Evolutionary conservation across 2,329 filamentous ascomycete species (phyloP).

Genomic region (Pseudogymnoascus sp.): DNA sequence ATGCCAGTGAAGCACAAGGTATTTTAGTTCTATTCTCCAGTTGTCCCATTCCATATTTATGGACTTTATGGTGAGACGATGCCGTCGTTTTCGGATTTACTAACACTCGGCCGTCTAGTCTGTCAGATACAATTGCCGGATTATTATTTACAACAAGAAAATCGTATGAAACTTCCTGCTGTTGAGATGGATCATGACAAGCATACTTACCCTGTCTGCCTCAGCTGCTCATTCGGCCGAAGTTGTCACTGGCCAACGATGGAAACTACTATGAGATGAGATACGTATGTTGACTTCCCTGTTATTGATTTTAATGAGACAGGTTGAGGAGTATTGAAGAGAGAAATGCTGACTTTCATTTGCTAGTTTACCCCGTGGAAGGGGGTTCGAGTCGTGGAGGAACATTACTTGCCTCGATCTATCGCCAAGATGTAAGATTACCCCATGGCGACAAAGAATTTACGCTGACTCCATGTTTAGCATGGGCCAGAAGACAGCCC

Average conservation of each 20-base stretch:
- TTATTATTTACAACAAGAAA: conserved; percentile 57
- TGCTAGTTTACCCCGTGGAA: conserved; percentile 57
- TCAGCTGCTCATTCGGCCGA: conserved; percentile 55
- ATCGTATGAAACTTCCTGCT: conserved; percentile 38
- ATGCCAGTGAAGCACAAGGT: conserved; percentile 56
- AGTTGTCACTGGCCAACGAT: conserved; percentile 63
- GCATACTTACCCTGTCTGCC: neutral
- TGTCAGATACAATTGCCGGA: conserved; percentile 52
- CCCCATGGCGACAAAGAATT: neutral
- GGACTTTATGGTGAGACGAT: neutral
- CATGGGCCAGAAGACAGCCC: conserved; percentile 36
- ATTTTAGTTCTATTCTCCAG: conserved; percentile 30
- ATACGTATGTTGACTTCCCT: neutral
- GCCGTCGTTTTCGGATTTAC: neutral
- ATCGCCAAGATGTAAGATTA: conserved; percentile 44
- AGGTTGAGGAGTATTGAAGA: neutral
- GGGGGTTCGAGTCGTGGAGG: conserved; percentile 48
- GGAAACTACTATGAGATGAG: conserved; percentile 54
- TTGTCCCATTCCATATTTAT: neutral
- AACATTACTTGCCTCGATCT: conserved; percentile 54
- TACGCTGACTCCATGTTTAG: neutral
- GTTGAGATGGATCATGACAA: neutral
- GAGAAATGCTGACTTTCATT: conserved; percentile 12
- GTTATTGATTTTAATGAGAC: neutral
- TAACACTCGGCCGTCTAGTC: neutral